Conservation (phyloP, 2,329 filamentous ascomycete species). For the Fusarium setosum region DNA sequence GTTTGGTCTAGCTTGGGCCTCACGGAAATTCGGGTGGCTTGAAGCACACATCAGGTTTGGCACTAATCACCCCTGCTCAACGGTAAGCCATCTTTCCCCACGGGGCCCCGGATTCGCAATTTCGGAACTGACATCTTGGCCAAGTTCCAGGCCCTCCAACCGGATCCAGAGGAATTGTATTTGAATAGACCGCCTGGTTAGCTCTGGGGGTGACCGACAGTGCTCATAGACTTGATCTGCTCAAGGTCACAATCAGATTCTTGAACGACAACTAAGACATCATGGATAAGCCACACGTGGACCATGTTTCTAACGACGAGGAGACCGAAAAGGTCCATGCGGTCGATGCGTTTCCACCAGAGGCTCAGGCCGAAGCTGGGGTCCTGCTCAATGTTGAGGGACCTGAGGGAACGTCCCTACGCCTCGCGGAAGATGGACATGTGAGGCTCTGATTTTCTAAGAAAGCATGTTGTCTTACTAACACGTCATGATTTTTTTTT, state of each 20-base stretch:
- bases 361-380: constrained; percentile 28
- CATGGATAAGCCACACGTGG: constrained; percentile 31
- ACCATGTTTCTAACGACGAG: constrained; percentile 29
- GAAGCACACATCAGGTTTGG: neutral
- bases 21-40: neutral
- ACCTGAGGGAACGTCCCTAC: constrained; percentile 11
- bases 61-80: neutral
- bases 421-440: constrained; percentile 31
- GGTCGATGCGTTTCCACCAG: constrained; percentile 16
- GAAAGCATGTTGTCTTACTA: neutral
- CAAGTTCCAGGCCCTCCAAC: neutral
- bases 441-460: neutral
- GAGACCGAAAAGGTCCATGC: neutral
- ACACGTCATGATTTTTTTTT: neutral
- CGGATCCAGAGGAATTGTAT: neutral
- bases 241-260: neutral
- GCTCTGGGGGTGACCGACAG: neutral
- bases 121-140: constrained; percentile 15
- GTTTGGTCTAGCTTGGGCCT: neutral
- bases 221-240: neutral
- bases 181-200: constrained; percentile 5
- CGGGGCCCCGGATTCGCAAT: constrained; percentile 29
- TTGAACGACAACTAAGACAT: neutral
- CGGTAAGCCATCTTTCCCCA: constrained; percentile 8
- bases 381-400: constrained; percentile 15